Evolutionary conservation across 305 asterid species (phyloP), one percentile per base, ranked within the genome.

Genomic region (Rubia balearica): DNA sequence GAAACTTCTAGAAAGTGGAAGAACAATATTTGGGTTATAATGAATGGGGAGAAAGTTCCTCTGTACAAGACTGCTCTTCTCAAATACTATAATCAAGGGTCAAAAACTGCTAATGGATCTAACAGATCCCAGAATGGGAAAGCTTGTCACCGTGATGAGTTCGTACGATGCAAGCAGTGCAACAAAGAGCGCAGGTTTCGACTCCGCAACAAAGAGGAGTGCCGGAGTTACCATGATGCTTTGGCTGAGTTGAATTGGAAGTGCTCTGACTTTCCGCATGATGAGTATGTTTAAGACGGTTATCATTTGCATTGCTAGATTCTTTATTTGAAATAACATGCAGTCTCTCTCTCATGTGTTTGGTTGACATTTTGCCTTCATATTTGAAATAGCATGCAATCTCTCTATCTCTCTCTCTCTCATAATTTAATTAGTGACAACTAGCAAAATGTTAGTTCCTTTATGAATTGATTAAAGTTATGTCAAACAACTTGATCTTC

Each of bases 161-260:
- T 86, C 42, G 17, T 84, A 13, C 66, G 78, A 57, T 91, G 96
- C 70, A 77, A 83, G 1, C 79, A 36, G 43, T 91, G 96, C 59
- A 71, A 70, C 41, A 91, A 91, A 66, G 79, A 78, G 8, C 95
- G 96, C 45, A 78, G 95, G 73, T 87, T 91, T 77, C 80, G 77
- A 3, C 82, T 86, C 38, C 92, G 95, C 49, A 72, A 61, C 66
- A 83, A 79, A 75, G 87, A 86, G 70, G 89, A 87, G 59, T 85
- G 93, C 74, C 84, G 74, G 77, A 61, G 61, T 75, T 89, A 85
- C 79, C 97, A 91, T 71, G 80, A 85, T 59, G 90, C 95, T 71
- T 76, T 84, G 77, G 73, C 71, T 24, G 73, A 82, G 36, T 24
- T 19, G 5, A 61, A 75, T 40, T 91, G 98, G 97, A 89, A 77